A percentile compares a stretch with the other conserved stretches of the same genome.
Evolutionary conservation across 1,139 yeast genomes (phyloP).

Genomic region (Yamadazyma diospyri): DNA sequence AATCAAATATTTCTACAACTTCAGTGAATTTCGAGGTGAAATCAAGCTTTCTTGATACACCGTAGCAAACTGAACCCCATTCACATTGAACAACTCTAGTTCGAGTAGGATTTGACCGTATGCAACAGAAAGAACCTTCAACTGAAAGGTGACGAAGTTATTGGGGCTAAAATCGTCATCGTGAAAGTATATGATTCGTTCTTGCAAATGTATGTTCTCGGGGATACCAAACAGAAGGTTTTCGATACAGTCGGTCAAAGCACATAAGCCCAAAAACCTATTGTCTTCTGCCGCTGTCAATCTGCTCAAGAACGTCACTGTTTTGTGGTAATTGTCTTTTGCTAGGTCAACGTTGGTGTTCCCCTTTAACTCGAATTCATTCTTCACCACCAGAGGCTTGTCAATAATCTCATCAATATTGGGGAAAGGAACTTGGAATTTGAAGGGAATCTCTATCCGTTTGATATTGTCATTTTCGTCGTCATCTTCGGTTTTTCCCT

Average conservation of each 20-base stretch:
- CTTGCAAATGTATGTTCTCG: conserved; percentile 27
- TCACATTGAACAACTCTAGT: conserved; percentile 53
- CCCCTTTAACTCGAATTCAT: conserved; percentile 9
- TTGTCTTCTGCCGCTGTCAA: conserved; percentile 1
- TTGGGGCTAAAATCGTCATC: conserved; percentile 49
- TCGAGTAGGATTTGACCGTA: conserved; percentile 54
- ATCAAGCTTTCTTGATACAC: conserved; percentile 66
- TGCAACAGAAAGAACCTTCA: conserved; percentile 49
- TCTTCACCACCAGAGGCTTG: conserved; percentile 29
- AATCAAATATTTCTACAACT: too few relatives aligned
- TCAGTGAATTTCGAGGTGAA: background rate
- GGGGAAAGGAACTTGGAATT: conserved; percentile 38
- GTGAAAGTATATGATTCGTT: conserved; percentile 69
- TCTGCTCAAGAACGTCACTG: conserved; percentile 9
- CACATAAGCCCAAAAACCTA: conserved; percentile 55
- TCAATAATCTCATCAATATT: conserved; percentile 9
- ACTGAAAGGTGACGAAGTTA: conserved; percentile 52
- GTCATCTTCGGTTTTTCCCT: conserved; percentile 17
- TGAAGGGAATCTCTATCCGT: conserved; percentile 22
- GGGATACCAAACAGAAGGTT: conserved; percentile 14
- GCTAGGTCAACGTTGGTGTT: conserved; percentile 6
- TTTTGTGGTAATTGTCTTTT: conserved; percentile 7
- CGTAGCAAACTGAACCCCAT: conserved; percentile 58
- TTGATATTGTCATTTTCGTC: conserved; percentile 23
- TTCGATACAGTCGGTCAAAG: conserved; percentile 46